A percentile compares a stretch with the other conserved stretches of the same genome.
phyloP scores from a whole-genome alignment of 352 stramenopile species.

The Peronospora tabacina region DNA sequence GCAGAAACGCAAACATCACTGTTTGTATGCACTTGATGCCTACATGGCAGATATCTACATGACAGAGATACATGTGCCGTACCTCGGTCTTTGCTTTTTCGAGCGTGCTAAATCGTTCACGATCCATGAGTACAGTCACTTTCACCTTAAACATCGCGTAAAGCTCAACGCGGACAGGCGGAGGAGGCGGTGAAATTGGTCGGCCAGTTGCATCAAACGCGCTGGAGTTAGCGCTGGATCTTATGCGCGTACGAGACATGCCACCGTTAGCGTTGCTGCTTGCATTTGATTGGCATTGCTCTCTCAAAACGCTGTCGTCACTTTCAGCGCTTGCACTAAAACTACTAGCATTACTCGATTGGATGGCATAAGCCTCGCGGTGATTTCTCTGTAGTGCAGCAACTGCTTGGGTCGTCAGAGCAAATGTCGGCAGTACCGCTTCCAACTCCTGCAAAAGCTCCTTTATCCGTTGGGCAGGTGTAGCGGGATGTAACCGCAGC shows the following conservation, averaged over 20 bases:
- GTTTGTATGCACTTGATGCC: not conserved
- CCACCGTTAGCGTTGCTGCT: slow-evolving; percentile 17
- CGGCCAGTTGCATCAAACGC: slow-evolving; percentile 28
- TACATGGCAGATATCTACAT: not conserved
- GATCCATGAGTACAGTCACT: slow-evolving; percentile 51
- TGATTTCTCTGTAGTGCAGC: slow-evolving; percentile 19
- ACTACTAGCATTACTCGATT: slow-evolving; percentile 27
- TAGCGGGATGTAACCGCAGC: slow-evolving; percentile 37
- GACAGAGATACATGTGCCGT: not conserved
- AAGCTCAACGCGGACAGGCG: slow-evolving; percentile 36
- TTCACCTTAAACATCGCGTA: slow-evolving; percentile 56
- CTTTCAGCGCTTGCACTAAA: slow-evolving; percentile 23
- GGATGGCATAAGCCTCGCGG: slow-evolving; percentile 7
- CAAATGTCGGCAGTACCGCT: slow-evolving; percentile 28
- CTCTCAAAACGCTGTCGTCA: slow-evolving; percentile 23
- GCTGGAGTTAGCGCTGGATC: slow-evolving; percentile 22
- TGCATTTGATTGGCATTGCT: slow-evolving; percentile 17
- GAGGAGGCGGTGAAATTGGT: slow-evolving; percentile 20
- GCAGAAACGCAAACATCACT: not conserved
- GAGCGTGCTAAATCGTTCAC: slow-evolving; percentile 39
- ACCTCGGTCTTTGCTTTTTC: slow-evolving; percentile 64
- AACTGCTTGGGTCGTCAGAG: slow-evolving; percentile 24
- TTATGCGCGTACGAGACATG: slow-evolving; percentile 6
- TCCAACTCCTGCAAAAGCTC: slow-evolving; percentile 35
- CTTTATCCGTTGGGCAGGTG: slow-evolving; percentile 36